phyloP scores from a whole-genome alignment of 768 basidiomycete species.

The Suillus lakei region DNA sequence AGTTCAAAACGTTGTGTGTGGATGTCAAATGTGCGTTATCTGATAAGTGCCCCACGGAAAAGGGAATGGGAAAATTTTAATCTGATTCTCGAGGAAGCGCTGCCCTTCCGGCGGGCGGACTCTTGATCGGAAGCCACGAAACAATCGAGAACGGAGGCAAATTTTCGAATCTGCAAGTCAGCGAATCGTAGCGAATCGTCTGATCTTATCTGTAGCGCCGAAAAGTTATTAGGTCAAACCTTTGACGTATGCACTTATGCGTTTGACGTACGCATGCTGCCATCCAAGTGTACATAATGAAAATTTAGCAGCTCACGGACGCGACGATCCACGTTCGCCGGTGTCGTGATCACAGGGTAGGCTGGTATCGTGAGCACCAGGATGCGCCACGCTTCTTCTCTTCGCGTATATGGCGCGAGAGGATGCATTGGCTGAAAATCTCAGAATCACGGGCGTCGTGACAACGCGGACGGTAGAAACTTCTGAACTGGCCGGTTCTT shows the following conservation, averaged over 20 bases:
- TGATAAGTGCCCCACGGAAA: conserved; percentile 3
- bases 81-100: background rate
- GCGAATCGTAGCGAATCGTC: background rate
- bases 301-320: background rate
- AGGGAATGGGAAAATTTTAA: background rate
- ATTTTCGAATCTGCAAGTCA: conserved; percentile 2
- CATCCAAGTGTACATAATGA: background rate
- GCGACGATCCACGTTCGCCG: background rate
- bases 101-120: background rate
- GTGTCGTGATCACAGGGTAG: background rate
- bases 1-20: background rate
- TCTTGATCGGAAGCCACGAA: background rate
- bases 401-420: background rate
- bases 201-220: conserved; percentile 4
- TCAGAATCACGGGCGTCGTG: background rate
- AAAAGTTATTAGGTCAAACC: background rate
- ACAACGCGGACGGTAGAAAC: background rate
- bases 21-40: conserved; percentile 2
- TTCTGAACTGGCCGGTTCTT: background rate
- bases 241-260: background rate
- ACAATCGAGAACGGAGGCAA: conserved; percentile 2
- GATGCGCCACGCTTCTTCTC: background rate
- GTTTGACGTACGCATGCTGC: background rate
- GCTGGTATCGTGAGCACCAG: background rate
- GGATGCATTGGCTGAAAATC: background rate